Base-by-base conservation (phyloP, 225 moss, liverwort and hornwort species). In the Physcomitrium patens region DNA sequence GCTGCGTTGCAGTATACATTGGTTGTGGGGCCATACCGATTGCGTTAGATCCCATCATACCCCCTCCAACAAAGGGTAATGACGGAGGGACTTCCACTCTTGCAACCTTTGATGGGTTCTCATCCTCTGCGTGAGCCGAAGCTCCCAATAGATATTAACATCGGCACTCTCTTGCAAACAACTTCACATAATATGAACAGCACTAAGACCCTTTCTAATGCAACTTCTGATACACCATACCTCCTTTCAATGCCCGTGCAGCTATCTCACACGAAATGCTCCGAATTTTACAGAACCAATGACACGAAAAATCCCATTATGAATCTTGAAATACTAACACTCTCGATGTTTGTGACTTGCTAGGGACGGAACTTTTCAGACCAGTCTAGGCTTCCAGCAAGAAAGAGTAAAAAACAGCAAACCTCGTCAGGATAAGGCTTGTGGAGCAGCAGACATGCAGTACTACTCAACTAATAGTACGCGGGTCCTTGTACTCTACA, bases 91-190 rank as follows among this genome's bases (percentile, higher is more conserved):
- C 79, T 82, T 86, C 97, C 87, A 92, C 88, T 87, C 81, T 94
- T 64, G 94, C 90, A 87, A 94, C 81, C 90, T 94, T 97, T 77
- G 91, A 84, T 72, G 91, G 93, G 83, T 90, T 93, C 78, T 91
- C 97, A 75, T 90, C 92, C 74, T 92, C 95, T 93, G 94, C 91
- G 86, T 80, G 86, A 83, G 84, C 89, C 85, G 79, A 91, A 81
- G 81, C 94, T 86, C 85, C 90, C 85, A 91, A 78, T 71, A 54
- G 74, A 82, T 81, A 87, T 92, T 90, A 89, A 87, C 72, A 91
- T 68, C 52, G 60, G 65, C 60, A 82, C 68, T 77, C 82, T 56
- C 77, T 79, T 82, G 48, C 77, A 85, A 77, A 63, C 67, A 72
- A 65, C 60, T 44, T 53, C 68, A 0, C 42, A 79, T 15, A 73